A percentile compares a stretch with the other conserved stretches of the same genome.
phyloP scores from a whole-genome alignment of 2,329 filamentous ascomycete genomes.

The Hymenoscyphus scutula region DNA sequence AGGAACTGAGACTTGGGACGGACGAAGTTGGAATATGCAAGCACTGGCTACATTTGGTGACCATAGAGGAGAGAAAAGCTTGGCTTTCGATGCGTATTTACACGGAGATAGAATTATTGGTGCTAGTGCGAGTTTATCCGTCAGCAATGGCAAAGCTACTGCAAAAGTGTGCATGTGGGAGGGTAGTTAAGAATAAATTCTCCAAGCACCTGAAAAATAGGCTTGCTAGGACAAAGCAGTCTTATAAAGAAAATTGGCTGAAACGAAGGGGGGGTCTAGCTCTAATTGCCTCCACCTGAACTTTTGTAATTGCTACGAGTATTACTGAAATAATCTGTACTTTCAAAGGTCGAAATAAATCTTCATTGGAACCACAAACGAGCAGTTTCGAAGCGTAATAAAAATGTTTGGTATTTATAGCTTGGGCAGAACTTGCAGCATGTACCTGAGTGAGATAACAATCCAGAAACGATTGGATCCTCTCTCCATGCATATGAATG shows the following conservation, averaged over 20 bases:
- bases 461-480: constrained; percentile 29
- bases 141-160: background rate
- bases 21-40: background rate
- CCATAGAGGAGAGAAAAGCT: background rate
- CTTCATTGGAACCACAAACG: constrained; percentile 22
- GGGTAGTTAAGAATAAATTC: background rate
- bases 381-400: constrained; percentile 19
- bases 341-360: constrained; percentile 20
- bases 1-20: background rate
- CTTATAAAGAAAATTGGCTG: constrained; percentile 13
- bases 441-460: constrained; percentile 29
- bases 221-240: constrained; percentile 15
- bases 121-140: background rate
- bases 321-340: constrained; percentile 16
- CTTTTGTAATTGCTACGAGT: constrained; percentile 17
- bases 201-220: too few relatives aligned
- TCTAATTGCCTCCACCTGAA: constrained; percentile 11
- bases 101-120: background rate
- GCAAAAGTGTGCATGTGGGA: background rate
- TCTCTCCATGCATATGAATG: constrained; percentile 25
- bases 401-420: constrained; percentile 16
- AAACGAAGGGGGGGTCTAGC: constrained; percentile 19
- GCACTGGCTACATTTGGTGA: background rate
- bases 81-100: background rate
- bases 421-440: background rate